Evolutionary conservation across 106 monocot species (phyloP).

Genomic region (Hemerocallis citrina): DNA sequence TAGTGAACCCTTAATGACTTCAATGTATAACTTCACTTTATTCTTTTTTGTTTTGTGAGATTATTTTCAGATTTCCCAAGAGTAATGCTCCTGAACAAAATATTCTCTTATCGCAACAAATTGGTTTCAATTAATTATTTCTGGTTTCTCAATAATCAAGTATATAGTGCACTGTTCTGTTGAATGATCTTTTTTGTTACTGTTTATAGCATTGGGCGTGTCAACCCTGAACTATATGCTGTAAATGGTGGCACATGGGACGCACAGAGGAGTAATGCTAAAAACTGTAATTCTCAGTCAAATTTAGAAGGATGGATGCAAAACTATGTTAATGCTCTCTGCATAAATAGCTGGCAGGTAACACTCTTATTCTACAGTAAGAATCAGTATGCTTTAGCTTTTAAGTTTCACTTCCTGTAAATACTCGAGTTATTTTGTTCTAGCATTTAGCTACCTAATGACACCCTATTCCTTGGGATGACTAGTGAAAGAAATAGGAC

Average conservation of each 20-base stretch:
- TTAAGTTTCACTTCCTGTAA: too few species aligned
- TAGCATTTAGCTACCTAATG: too few species aligned
- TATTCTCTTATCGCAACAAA: too few species aligned
- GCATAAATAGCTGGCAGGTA: constrained; percentile 97
- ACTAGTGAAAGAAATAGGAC: too few species aligned
- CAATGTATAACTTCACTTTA: too few species aligned
- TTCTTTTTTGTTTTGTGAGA: too few species aligned
- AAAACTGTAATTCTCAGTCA: constrained; percentile 18
- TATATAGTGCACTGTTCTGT: not conserved
- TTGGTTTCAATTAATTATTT: not conserved
- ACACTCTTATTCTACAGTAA: not conserved
- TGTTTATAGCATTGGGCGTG: constrained; percentile 74
- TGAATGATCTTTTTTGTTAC: constrained; percentile 12
- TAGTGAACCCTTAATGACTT: too few species aligned
- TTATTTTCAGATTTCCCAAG: too few species aligned
- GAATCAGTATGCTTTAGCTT: too few species aligned
- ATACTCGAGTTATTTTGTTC: too few species aligned
- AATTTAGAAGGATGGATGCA: constrained; percentile 69
- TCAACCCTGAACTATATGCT: constrained; percentile 88
- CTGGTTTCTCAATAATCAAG: not conserved
- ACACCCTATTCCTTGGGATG: too few species aligned
- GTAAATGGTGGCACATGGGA: constrained; percentile 75
- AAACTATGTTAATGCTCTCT: constrained; percentile 64
- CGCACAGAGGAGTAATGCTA: not conserved
- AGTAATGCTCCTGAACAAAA: too few species aligned